Base-by-base conservation (phyloP, 345 rosid species). In the Combretum micranthum region DNA sequence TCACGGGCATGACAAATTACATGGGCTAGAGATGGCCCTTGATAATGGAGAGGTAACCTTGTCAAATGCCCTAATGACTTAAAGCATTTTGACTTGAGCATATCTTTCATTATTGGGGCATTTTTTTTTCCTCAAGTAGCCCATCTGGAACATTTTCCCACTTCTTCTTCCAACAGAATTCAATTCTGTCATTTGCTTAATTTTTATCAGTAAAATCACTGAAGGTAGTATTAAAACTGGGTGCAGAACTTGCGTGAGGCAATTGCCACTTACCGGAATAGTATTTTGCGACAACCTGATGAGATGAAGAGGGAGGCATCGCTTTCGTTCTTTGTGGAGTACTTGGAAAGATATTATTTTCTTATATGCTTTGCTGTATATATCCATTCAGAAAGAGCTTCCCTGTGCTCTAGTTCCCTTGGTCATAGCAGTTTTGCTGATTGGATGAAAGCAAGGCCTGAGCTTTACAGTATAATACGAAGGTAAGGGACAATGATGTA, bases 401-500 rank as follows among this genome's bases (percentile, higher is more conserved):
- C 81, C 44, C 86, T 87, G 42, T 82, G 78, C 65, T 85, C 94
- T 72, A 81, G 81, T 75, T 85, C 86, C 62, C 69, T 72, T 63
- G 81, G 78, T 57, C 82, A 78, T 63, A 86, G 85, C 78, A 77
- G 88, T 79, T 92, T 88, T 76, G 68, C 93, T 77, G 99, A 88
- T 71, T 92, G 99, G 99, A 92, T 92, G 99, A 82, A 77, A 75
- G 97, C 99, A 56, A 83, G 99, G 72, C 99, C 99, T 44, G 99
- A 92, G 72, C 77, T 92, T 50, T 92, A 88, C 57, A 88, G 96
- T 78, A 92, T 92, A 65, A 80, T 92, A 64, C 90, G 93, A 59
- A 86, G 99, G 99, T 92, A 80, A 68, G 61, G 39, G 37, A 57
- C 47, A 16, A 52, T 17, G 37, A 48, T 53, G 37, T 50, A 22